Base-by-base conservation (phyloP, 768 basidiomycete species). In the Agrocybe chaxingu region DNA sequence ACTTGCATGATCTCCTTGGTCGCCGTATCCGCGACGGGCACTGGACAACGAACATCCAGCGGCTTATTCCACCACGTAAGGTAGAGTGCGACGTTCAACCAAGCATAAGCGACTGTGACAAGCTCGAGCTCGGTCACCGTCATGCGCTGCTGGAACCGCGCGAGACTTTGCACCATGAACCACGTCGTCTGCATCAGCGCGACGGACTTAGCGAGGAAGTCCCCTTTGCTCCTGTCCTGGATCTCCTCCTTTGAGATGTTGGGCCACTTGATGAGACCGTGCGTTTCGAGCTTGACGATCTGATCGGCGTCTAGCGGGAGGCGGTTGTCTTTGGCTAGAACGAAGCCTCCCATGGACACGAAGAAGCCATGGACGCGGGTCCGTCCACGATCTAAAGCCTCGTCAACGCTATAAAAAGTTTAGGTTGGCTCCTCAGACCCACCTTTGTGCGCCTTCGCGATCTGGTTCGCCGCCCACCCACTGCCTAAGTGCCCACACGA, bases 111-210 rank as follows among this genome's bases (percentile, higher is more conserved):
- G 24, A 68, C 19, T 0, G 72, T 73, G 19, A 61, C 51, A 11
- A 70, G 52, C 50, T 74, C 69, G 8, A 73, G 62, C 18, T 66
- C 57, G 0, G 66, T 68, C n/a, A 67, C 37, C 7, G 63, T 55
- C 3, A 71, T 59, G n/a, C 46, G 29, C 24, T 64, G 50, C 4
- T 24, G 35, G 16, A 35, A 19, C 4, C 70, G 63, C 1, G 60
- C 50, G 8, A 66, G 43, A 44, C 61, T 60, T 36, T 68, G 63
- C n/a, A 56, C 34, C 35, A 61, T 45, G 56, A 72, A 73, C 68
- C 69, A 72, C 0, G 52, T 19, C 7, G 62, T 58, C 47, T 73
- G 71, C 1, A 56, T 18, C 8, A 67, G 30, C 6, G 63, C 63
- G 6, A 70, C 36, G 1, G 54, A 57, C 44, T 73, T 73, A 0